Evolutionary conservation across 1,284 basidiomycete species (phyloP), one percentile per base, ranked within the genome.

Genomic region (Ustilago hordei): DNA sequence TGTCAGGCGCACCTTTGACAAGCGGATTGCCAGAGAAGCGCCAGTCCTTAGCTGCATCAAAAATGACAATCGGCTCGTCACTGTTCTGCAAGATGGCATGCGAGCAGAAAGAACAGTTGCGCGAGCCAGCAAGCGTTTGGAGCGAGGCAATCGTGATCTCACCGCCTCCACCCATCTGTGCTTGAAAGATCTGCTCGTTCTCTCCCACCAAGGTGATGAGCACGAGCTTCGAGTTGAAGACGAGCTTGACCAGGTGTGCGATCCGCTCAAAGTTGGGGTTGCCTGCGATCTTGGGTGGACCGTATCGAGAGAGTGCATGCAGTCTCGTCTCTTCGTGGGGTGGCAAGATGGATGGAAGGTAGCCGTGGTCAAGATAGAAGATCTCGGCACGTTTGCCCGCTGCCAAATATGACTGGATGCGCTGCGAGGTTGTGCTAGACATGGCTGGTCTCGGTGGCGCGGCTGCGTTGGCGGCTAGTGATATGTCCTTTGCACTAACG

Each of bases 261-360:
- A 98, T 95, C 23, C 95, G 90, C 86, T 97, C 95, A 85, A 98
- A 97, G 85, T 96, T 96, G 76, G 91, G 88, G 84, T 98, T 94
- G 17, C 91, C 89, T 17, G 91, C 91, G 28, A 81, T 64, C 58
- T 76, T 80, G 39, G 82, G 81, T 19, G 80, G 78, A 28, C 82
- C 82, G 57, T 83, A 84, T 11, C 82, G 75, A 12, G 72, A 56
- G 23, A 84, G 71, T 2, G 82, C 82, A 23, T 79, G 76, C 15
- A 78, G 61, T n/a, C 82, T 73, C 31, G 67, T 58, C 15, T 63
- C 50, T 55, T 84, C 82, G 53, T 82, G 77, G 17, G 82, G 82
- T 23, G 82, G 82, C 13, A 81, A 41, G 41, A 82, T 73, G 7
- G 81, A 75, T 9, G 81, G 81, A 31, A 84, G 73, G 60, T 83